Evolutionary conservation across 106 monocot species (phyloP).

Genomic region (Apostasia shenzhenica): DNA sequence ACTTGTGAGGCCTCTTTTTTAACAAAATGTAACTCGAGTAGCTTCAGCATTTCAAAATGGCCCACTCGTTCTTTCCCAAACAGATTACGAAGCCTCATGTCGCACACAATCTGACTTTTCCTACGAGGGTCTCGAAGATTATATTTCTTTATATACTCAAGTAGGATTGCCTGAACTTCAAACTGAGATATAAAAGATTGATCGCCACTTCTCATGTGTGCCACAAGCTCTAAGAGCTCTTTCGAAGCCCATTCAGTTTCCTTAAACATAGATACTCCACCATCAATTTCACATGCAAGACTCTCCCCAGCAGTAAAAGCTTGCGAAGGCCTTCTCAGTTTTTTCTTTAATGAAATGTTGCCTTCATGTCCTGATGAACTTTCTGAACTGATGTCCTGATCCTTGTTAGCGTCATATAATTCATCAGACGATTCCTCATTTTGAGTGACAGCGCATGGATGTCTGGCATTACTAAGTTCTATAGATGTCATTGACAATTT

Average conservation of each 20-base stretch:
- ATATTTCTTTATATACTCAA: conserved; percentile 84
- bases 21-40: conserved; percentile 87
- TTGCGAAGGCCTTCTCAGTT: conserved; percentile 23
- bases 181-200: conserved; percentile 60
- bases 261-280: conserved; percentile 15
- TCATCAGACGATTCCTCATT: conserved; percentile 72
- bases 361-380: conserved; percentile 32
- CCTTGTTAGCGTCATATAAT: conserved; percentile 48
- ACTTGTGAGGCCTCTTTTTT: conserved; percentile 57
- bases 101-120: conserved; percentile 98
- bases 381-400: conserved; percentile 52
- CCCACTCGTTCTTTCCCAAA: conserved; percentile 77
- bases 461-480: conserved; percentile 49
- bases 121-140: conserved; percentile 90
- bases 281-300: conserved; percentile 16
- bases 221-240: conserved; percentile 78
- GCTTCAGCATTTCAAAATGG: conserved; percentile 95
- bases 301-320: conserved; percentile 6
- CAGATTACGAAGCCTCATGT: conserved; percentile 60
- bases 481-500: conserved; percentile 49
- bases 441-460: conserved; percentile 12
- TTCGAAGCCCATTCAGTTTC: conserved; percentile 71
- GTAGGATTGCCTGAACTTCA: conserved; percentile 86
- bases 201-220: conserved; percentile 74
- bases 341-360: conserved; percentile 31